Conservation (phyloP, 495 filamentous ascomycete genomes). For the Neurospora sublineolata region DNA sequence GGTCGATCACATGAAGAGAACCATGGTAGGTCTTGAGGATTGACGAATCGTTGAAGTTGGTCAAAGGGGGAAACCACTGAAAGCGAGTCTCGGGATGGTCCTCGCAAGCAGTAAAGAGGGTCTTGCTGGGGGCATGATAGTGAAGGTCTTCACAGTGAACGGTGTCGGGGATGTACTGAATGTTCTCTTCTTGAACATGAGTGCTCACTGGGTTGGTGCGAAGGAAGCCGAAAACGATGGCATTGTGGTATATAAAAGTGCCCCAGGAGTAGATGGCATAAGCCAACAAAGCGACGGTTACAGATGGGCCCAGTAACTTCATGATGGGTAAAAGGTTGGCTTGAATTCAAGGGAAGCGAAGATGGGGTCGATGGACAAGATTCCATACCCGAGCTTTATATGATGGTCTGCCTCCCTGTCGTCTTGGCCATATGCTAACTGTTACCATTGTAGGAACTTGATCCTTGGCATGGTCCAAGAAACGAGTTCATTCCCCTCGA, state of each 20-base stretch:
- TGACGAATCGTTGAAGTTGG: constrained; percentile 26
- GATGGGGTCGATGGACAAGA: neutral
- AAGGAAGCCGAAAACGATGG: constrained; percentile 15
- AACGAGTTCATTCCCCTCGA: neutral
- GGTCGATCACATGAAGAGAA: constrained; percentile 45
- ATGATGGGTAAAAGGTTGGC: constrained; percentile 1
- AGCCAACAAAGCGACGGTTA: constrained; percentile 11
- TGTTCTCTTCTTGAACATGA: constrained; percentile 6
- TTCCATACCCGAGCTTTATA: neutral
- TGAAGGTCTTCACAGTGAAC: constrained; percentile 50
- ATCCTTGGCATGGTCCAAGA: neutral
- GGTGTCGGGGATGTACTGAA: constrained; percentile 37
- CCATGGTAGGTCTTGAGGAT: constrained; percentile 22
- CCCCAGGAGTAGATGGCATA: constrained; percentile 8
- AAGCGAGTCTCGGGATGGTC: constrained; percentile 33
- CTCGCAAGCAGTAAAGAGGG: constrained; percentile 48
- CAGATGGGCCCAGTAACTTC: constrained; percentile 8
- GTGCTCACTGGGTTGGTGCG: constrained; percentile 11
- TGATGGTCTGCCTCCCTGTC: neutral
- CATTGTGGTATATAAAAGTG: constrained; percentile 1
- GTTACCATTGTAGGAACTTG: neutral
- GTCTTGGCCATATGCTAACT: neutral
- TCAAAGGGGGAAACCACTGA: constrained; percentile 46
- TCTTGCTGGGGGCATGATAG: constrained; percentile 36
- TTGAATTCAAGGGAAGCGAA: neutral